A percentile compares a stretch with the other conserved stretches of the same genome.
Conservation (phyloP, 768 basidiomycete genomes). For the Podaxis rugospora region DNA sequence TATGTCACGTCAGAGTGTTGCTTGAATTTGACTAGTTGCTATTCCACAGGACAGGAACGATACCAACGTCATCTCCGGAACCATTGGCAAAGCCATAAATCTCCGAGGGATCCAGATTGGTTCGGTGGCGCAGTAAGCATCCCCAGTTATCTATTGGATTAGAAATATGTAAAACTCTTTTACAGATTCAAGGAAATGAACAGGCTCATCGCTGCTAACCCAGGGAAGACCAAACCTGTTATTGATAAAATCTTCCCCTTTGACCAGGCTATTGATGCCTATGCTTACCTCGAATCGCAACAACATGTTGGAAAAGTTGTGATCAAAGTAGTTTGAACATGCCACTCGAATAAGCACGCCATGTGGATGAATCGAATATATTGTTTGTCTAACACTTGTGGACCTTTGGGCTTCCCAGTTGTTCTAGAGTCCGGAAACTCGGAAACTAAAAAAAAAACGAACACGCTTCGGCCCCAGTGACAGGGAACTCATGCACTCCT, state of each 20-base stretch:
- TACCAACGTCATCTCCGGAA: conserved; percentile 23
- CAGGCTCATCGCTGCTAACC: conserved; percentile 38
- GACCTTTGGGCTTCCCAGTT: no score
- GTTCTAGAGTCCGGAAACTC: no score
- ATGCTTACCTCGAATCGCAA: conserved; percentile 47
- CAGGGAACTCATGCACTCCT: no score
- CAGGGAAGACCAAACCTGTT: conserved; percentile 40
- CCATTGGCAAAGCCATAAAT: conserved; percentile 35
- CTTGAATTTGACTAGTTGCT: not conserved
- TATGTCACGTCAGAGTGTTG: not conserved
- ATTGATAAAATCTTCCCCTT: conserved; percentile 58
- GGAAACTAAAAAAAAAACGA: no score
- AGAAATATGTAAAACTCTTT: no score
- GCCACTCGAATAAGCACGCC: not conserved
- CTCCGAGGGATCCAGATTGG: conserved; percentile 54
- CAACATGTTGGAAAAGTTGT: conserved; percentile 61
- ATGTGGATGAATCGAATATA: no score
- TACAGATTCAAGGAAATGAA: conserved; percentile 51
- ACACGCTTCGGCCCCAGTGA: no score
- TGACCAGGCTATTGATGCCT: conserved; percentile 48
- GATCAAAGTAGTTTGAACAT: conserved; percentile 33
- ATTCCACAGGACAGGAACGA: conserved; percentile 11
- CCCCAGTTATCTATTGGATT: no score
- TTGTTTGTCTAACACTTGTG: no score
- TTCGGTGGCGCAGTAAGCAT: conserved; percentile 48